These are phyloP conservation scores for Scleromitrula shiraiana DNA, from an alignment of 2,329 filamentous ascomycete species.

Conservation along the genomic window DNA sequence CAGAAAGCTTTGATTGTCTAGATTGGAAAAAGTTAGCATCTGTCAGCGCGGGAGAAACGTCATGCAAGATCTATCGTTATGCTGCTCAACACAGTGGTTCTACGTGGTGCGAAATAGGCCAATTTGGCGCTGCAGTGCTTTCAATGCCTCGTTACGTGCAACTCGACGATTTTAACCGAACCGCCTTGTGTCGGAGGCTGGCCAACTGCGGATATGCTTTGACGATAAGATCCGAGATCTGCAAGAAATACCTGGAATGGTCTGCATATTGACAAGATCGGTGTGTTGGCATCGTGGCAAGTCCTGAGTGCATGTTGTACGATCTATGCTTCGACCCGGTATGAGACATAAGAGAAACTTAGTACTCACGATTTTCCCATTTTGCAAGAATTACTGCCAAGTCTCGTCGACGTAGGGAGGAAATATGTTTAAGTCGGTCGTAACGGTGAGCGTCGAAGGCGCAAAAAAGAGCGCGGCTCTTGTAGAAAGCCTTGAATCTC, in stretches of 20 bases:
- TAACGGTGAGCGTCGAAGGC: not conserved
- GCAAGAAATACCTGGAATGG: not conserved
- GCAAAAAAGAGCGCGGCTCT: slow-evolving; percentile 9
- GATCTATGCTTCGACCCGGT: not conserved
- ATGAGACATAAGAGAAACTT: not conserved
- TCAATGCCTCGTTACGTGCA: no score
- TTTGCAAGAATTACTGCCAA: slow-evolving; percentile 1
- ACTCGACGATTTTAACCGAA: not conserved
- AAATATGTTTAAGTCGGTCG: not conserved
- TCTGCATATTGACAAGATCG: not conserved
- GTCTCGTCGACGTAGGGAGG: not conserved
- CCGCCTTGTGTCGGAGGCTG: not conserved
- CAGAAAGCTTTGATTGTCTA: slow-evolving; percentile 97
- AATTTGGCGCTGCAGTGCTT: no score
- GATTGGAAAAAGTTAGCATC: slow-evolving; percentile 1
- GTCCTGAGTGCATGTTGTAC: not conserved
- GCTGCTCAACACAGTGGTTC: not conserved
- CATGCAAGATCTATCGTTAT: not conserved
- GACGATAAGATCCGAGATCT: not conserved
- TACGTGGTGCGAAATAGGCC: not conserved
- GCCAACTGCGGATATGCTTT: not conserved
- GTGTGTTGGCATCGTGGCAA: slow-evolving; percentile 3
- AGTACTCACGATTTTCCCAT: slow-evolving; percentile 14
- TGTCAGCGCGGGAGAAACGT: not conserved
- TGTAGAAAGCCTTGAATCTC: not conserved